These are phyloP conservation scores for Fusarium sp. DNA, from an alignment of 2,329 filamentous ascomycete genomes.

Conservation along the genomic window DNA sequence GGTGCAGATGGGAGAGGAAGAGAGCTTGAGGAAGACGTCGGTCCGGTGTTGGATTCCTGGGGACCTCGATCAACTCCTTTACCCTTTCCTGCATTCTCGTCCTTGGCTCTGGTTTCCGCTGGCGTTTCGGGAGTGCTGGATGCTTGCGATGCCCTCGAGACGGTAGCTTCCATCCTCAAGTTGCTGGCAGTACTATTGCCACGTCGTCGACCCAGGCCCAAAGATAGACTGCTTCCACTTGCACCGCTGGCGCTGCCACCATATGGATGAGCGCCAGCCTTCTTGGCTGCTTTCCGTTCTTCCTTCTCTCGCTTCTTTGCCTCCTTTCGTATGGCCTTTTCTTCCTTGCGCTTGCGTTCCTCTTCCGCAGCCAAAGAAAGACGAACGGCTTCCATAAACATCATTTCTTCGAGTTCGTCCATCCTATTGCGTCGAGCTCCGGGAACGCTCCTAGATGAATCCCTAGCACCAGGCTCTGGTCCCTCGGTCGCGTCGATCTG, in stretches of 20 bases:
- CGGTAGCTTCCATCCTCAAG: constrained; percentile 67
- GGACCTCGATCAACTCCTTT: constrained; percentile 73
- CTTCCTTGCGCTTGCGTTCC: constrained; percentile 85
- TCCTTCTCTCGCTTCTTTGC: constrained; percentile 89
- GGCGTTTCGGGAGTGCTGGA: constrained; percentile 41
- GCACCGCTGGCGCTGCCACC: constrained; percentile 54
- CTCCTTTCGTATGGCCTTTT: constrained; percentile 70
- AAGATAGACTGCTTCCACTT: constrained; percentile 73
- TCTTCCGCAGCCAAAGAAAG: constrained; percentile 93
- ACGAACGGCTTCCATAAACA: constrained; percentile 97
- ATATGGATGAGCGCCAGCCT: constrained; percentile 55
- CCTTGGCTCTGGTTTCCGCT: constrained; percentile 43
- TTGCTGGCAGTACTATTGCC: constrained; percentile 72
- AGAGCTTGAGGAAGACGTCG: constrained; percentile 52
- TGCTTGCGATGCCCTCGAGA: constrained; percentile 57
- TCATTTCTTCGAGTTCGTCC: constrained; percentile 95
- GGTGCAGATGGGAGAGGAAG: constrained; percentile 63
- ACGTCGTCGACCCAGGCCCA: constrained; percentile 69
- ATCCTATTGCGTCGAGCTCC: constrained; percentile 65
- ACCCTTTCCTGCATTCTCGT: constrained; percentile 67
- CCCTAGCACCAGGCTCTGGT: constrained; percentile 40
- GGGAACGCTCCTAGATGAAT: constrained; percentile 35
- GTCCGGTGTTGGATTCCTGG: constrained; percentile 38
- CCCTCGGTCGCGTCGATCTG: constrained; percentile 34
- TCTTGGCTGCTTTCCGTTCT: constrained; percentile 81